Percentiles rank a stretch among this genome's conserved stretches.
These are phyloP conservation scores for Iberis amara DNA, from an alignment of 441 rosid species.

Conservation along the genomic window DNA sequence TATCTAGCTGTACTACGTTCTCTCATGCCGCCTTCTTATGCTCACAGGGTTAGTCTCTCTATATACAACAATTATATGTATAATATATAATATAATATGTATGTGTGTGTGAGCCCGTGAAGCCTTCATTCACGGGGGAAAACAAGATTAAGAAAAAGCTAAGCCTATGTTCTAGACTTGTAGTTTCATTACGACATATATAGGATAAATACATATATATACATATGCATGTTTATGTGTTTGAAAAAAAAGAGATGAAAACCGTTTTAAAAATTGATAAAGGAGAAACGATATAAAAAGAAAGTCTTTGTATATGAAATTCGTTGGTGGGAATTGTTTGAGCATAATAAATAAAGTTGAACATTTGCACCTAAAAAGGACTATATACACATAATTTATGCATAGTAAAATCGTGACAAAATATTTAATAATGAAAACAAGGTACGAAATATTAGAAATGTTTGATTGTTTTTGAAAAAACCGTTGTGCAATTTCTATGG, in stretches of 20 bases:
- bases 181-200: constrained; percentile 22
- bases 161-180: constrained; percentile 29
- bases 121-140: constrained; percentile 20
- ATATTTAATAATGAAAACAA: not conserved
- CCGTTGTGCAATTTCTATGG: constrained; percentile 19
- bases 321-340: constrained; percentile 27
- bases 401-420: constrained; percentile 18
- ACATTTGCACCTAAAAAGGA: constrained; percentile 26
- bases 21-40: constrained; percentile 63
- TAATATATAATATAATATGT: no score
- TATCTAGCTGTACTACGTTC: constrained; percentile 56
- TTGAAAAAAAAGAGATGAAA: constrained; percentile 20
- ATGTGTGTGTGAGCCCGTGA: constrained; percentile 23
- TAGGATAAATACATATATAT: constrained; percentile 1
- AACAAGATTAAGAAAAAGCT: not conserved
- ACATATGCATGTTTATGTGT: constrained; percentile 11
- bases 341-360: constrained; percentile 23
- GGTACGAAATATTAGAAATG: constrained; percentile 10
- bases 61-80: constrained; percentile 1
- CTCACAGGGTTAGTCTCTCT: constrained; percentile 52
- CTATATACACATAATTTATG: constrained; percentile 2
- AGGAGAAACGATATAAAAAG: not conserved
- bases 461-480: constrained; percentile 23
- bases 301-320: no score
- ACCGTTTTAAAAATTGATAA: constrained; percentile 21